Evolutionary conservation across 176 grass and related monocot genomes (phyloP).

Genomic region (Elaeis guineensis): DNA sequence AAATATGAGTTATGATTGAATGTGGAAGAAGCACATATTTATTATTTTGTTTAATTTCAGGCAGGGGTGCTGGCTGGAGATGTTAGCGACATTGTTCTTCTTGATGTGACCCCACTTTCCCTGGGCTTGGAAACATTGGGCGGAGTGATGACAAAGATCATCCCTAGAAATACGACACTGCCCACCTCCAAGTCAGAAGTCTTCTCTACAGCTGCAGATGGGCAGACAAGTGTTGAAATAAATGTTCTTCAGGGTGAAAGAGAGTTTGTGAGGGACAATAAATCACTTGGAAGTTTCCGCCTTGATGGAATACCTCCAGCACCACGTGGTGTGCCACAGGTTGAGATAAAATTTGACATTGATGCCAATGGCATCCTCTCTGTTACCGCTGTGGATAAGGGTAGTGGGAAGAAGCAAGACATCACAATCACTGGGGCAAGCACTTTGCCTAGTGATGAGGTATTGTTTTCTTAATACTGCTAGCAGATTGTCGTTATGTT

Average conservation of each 20-base stretch:
- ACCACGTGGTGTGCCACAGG: conserved; percentile 61
- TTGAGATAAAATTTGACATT: conserved; percentile 81
- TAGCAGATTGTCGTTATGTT: too few relatives aligned
- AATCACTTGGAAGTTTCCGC: conserved; percentile 68
- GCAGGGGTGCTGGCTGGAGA: conserved; percentile 71
- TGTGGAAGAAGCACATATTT: too few relatives aligned
- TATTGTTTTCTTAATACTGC: neutral
- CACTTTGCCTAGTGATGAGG: conserved; percentile 30
- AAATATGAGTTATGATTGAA: too few relatives aligned
- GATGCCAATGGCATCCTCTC: conserved; percentile 72
- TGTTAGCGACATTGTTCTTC: conserved; percentile 74
- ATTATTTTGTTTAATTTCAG: conserved; percentile 10
- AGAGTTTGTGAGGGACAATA: conserved; percentile 75
- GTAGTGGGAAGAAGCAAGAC: conserved; percentile 71
- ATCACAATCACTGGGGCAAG: conserved; percentile 65
- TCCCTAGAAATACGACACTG: conserved; percentile 64
- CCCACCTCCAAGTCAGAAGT: conserved; percentile 66
- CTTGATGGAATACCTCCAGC: conserved; percentile 75
- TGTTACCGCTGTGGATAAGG: conserved; percentile 63
- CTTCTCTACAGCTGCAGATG: conserved; percentile 70
- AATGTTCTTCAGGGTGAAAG: conserved; percentile 80
- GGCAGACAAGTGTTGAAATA: conserved; percentile 66
- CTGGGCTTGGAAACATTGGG: conserved; percentile 76
- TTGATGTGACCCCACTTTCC: conserved; percentile 67
- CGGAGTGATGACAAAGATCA: conserved; percentile 85